phyloP scores from a whole-genome alignment of 2,329 filamentous ascomycete genomes.

The Talaromyces marneffei region DNA sequence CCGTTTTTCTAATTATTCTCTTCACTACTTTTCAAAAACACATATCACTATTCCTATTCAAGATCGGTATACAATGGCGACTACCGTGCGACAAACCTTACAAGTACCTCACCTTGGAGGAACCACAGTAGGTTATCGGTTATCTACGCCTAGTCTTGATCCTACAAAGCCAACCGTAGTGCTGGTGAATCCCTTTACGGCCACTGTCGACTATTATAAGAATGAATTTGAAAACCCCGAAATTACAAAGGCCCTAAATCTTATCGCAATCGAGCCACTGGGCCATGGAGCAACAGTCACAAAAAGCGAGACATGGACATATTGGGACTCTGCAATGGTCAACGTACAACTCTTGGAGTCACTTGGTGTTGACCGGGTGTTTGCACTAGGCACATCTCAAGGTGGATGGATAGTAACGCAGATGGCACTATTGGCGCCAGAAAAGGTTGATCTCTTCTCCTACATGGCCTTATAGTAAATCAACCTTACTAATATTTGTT shows the following conservation, averaged over 20 bases:
- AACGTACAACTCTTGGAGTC: slow-evolving; percentile 47
- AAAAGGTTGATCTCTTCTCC: slow-evolving; percentile 27
- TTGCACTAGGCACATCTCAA: slow-evolving; percentile 45
- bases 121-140: slow-evolving; percentile 41
- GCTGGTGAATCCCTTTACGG: slow-evolving; percentile 45
- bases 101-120: slow-evolving; percentile 43
- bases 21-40: neutral
- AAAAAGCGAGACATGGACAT: slow-evolving; percentile 41
- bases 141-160: slow-evolving; percentile 40
- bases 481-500: neutral
- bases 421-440: slow-evolving; percentile 45
- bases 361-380: slow-evolving; percentile 35
- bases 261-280: slow-evolving; percentile 46
- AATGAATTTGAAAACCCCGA: slow-evolving; percentile 29
- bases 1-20: neutral
- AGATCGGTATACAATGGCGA: neutral
- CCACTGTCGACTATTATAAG: slow-evolving; percentile 37
- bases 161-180: slow-evolving; percentile 44
- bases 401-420: slow-evolving; percentile 47
- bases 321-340: slow-evolving; percentile 48
- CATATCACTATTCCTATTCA: neutral
- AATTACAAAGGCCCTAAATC: slow-evolving; percentile 36
- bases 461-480: neutral
- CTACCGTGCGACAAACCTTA: slow-evolving; percentile 21
- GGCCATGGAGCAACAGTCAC: slow-evolving; percentile 44